Evolutionary conservation across 164 flowering plant species (phyloP), one percentile per base, ranked within the genome.

Genomic region (Saururus chinensis): DNA sequence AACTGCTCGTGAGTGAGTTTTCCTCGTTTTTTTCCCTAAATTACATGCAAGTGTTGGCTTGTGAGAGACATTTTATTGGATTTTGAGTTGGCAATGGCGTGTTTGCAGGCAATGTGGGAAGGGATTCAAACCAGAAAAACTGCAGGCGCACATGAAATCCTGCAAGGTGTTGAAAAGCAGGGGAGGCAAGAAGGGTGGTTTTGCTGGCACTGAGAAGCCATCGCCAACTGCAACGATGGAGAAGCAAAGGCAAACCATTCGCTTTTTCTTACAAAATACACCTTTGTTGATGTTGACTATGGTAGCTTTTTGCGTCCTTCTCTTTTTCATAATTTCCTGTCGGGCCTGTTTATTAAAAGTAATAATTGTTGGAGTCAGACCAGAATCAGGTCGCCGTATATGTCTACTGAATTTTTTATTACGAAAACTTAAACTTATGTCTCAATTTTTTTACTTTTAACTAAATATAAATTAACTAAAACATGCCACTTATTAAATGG

Each of bases 41-140:
- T 30, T 30, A 30, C 37, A 30, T 30, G 37, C 37, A 30, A 30
- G 37, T 30, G 37, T 30, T 30, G 37, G 37, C 37, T 30, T 30
- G 37, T 30, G 37, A 30, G n/a, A 30, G 37, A 2, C 37, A 30
- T 6, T 30, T 30, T 30, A 30, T 19, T 57, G 60, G 23, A 17
- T 19, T 30, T 57, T 24, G 17, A 11, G 13, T 13, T 24, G 17
- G 19, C 40, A 21, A 2, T 35, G 19, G 56, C 21, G 19, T 12
- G 19, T 40, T 20, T 73, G 68, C 84, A 87, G 96, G 76, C 89
- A 84, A 72, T 89, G 96, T 62, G 84, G 95, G 67, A 87, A 81
- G 74, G 24, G 68, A 30, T 87, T 89, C 74, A 84, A 78, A 68
- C 96, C 96, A 19, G 88, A 89, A 74, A 85, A 79, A 67, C 40